Percentiles rank a stretch among this genome's conserved stretches.
These are phyloP conservation scores for Pestalotiopsis sp. DNA, from an alignment of 2,329 filamentous ascomycete genomes.

Conservation along the genomic window DNA sequence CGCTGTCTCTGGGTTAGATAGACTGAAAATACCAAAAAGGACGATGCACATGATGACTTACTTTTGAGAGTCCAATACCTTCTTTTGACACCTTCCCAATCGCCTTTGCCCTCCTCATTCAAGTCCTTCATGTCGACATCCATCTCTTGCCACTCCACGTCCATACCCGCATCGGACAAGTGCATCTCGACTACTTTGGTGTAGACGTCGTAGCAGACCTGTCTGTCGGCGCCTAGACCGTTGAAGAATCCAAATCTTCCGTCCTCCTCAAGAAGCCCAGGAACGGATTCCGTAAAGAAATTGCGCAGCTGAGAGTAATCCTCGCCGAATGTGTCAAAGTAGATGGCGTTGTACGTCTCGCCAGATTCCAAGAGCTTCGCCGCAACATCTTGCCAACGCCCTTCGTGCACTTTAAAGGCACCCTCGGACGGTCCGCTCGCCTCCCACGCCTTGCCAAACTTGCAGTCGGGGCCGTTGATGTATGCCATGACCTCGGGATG, in stretches of 20 bases:
- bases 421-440: constrained; percentile 59
- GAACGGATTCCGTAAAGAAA: constrained; percentile 88
- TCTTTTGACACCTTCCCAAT: constrained; percentile 87
- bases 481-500: constrained; percentile 76
- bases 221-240: constrained; percentile 87
- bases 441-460: constrained; percentile 61
- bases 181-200: constrained; percentile 91
- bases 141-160: constrained; percentile 83
- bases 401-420: constrained; percentile 73
- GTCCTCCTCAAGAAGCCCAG: constrained; percentile 71
- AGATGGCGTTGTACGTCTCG: constrained; percentile 82
- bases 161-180: constrained; percentile 83
- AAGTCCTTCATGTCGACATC: constrained; percentile 70
- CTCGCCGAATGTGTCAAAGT: constrained; percentile 98
- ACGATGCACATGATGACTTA: constrained; percentile 38
- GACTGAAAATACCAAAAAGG: neutral
- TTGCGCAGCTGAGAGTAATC: constrained; percentile 82
- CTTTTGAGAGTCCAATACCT: constrained; percentile 87
- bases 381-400: constrained; percentile 81
- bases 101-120: constrained; percentile 67
- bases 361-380: constrained; percentile 69
- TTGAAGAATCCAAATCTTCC: constrained; percentile 89
- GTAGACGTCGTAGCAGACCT: constrained; percentile 96
- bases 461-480: constrained; percentile 49
- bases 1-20: constrained; percentile 44